Evolutionary conservation across 306 rosid species (phyloP).

Genomic region (Rosa rugosa): DNA sequence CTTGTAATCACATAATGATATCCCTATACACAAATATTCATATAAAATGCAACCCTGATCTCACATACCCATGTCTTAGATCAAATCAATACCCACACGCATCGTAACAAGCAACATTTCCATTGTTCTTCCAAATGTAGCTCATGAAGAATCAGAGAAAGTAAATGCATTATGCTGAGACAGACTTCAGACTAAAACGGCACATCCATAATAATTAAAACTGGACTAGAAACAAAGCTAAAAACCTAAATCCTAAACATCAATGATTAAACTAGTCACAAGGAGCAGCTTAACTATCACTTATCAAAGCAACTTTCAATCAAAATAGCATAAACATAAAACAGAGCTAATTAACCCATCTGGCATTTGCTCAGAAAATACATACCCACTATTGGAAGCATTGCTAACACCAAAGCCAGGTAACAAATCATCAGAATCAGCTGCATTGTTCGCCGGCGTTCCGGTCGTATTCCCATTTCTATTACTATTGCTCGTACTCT

Average conservation of each 20-base stretch:
- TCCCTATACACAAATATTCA: background rate
- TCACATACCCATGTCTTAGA: background rate
- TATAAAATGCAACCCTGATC: background rate
- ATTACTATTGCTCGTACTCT: slow-evolving; percentile 23
- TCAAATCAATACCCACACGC: background rate
- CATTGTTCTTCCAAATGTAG: background rate
- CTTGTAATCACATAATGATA: background rate
- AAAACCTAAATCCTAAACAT: background rate
- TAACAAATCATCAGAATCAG: slow-evolving; percentile 62
- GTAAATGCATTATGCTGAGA: slow-evolving; percentile 2
- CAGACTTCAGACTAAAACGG: background rate
- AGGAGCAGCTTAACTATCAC: slow-evolving; percentile 7
- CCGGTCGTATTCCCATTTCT: slow-evolving; percentile 13
- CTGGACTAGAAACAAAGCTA: background rate
- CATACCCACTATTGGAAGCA: slow-evolving; percentile 55
- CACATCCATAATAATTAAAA: background rate
- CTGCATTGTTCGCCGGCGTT: slow-evolving; percentile 8
- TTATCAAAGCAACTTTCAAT: background rate
- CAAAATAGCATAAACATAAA: background rate
- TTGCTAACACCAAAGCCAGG: slow-evolving; percentile 67
- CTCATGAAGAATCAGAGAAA: background rate
- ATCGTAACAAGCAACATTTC: background rate
- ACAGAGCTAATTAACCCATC: background rate
- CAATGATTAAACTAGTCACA: background rate
- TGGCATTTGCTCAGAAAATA: background rate